A percentile compares a stretch with the other conserved stretches of the same genome.
phyloP scores from a whole-genome alignment of 352 stramenopile species.

The Thalassiosira exigua region DNA sequence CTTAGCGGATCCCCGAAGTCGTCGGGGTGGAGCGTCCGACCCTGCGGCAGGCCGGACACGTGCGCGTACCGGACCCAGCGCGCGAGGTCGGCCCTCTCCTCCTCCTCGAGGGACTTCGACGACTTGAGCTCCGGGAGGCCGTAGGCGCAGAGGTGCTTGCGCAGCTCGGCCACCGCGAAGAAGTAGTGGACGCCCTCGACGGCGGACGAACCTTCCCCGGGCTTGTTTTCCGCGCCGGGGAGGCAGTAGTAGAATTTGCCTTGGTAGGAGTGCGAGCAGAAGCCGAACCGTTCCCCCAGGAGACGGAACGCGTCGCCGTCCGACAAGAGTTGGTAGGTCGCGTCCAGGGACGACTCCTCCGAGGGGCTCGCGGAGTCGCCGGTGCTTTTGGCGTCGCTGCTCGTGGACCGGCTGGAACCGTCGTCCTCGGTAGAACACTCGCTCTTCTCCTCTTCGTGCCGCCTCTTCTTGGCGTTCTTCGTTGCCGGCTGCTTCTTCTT shows the following conservation, averaged over 20 bases:
- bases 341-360: conserved; percentile 31
- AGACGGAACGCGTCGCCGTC: conserved; percentile 22
- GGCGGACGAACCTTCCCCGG: conserved; percentile 10
- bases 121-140: conserved; percentile 40
- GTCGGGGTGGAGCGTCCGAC: conserved; percentile 16
- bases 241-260: conserved; percentile 33
- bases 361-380: conserved; percentile 10
- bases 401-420: background rate
- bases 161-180: conserved; percentile 3
- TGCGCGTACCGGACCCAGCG: conserved; percentile 41
- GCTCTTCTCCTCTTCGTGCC: background rate
- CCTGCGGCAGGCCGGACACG: conserved; percentile 27
- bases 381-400: background rate
- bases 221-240: conserved; percentile 40
- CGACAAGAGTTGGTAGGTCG: conserved; percentile 30
- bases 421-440: background rate
- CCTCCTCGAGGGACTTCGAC: conserved; percentile 16
- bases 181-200: conserved; percentile 16
- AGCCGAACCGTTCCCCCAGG: conserved; percentile 31
- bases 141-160: conserved; percentile 45
- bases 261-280: conserved; percentile 23
- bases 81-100: conserved; percentile 21
- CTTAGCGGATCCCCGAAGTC: conserved; percentile 17
- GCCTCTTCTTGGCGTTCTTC: background rate
- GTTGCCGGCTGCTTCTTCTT: background rate